These are phyloP conservation scores for Pythium diclinum DNA, from an alignment of 352 stramenopile genomes.

Conservation along the genomic window DNA sequence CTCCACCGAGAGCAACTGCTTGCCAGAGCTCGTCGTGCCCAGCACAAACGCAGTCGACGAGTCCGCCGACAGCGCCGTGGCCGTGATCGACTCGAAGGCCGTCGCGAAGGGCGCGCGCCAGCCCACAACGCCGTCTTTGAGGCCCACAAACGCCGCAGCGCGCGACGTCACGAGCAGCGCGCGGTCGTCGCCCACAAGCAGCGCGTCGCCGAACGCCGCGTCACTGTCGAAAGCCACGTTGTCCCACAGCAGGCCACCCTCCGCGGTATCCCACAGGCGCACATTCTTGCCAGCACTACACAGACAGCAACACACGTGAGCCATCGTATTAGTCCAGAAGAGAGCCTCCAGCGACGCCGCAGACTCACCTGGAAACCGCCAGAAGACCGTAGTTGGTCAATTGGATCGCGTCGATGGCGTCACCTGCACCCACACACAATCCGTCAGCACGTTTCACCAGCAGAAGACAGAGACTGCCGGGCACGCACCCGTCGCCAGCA, in stretches of 20 bases:
- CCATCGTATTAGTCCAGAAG: not conserved
- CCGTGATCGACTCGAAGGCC: conserved; percentile 29
- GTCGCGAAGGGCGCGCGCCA: conserved; percentile 37
- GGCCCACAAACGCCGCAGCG: conserved; percentile 43
- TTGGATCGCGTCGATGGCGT: conserved; percentile 65
- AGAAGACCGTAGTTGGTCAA: conserved; percentile 66
- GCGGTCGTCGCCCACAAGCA: conserved; percentile 47
- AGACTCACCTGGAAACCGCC: conserved; percentile 57
- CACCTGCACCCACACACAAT: conserved; percentile 26
- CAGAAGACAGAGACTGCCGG: not conserved
- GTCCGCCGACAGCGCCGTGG: conserved; percentile 45
- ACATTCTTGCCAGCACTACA: conserved; percentile 51
- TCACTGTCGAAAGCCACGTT: conserved; percentile 32
- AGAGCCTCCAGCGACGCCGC: not conserved
- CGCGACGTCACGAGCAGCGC: conserved; percentile 46
- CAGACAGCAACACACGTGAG: not conserved
- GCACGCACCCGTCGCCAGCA: conserved; percentile 45
- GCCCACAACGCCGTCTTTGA: conserved; percentile 56
- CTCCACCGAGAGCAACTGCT: conserved; percentile 18
- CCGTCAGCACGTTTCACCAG: not conserved
- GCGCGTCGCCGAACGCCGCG: conserved; percentile 38
- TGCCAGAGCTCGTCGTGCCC: not conserved
- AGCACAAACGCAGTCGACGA: conserved; percentile 49
- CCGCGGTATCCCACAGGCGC: conserved; percentile 60
- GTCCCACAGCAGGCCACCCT: conserved; percentile 73